Conservation (phyloP, 2,329 filamentous ascomycete genomes). For the Shiraia sp. region DNA sequence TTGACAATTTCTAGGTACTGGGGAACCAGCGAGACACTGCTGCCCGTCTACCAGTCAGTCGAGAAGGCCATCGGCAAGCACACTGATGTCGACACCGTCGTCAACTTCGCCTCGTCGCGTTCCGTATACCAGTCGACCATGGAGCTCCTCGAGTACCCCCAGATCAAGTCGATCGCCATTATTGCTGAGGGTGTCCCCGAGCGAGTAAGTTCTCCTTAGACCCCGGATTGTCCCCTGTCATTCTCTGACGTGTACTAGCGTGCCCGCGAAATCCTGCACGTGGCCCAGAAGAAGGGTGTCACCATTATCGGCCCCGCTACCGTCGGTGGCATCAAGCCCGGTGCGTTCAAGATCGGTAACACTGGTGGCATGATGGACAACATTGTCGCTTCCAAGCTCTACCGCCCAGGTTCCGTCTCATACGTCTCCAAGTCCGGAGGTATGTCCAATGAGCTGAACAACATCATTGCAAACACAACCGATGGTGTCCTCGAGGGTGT, state of each 20-base stretch:
- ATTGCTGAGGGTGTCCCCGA: constrained; percentile 99
- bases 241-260: constrained; percentile 59
- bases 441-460: constrained; percentile 99
- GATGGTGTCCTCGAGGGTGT: constrained; percentile 99
- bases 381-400: constrained; percentile 99
- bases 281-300: constrained; percentile 97
- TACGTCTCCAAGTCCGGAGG: constrained; percentile 99
- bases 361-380: constrained; percentile 99
- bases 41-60: constrained; percentile 96
- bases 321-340: constrained; percentile 98
- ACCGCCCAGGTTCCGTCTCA: constrained; percentile 97
- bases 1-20: constrained; percentile 87
- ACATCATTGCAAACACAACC: constrained; percentile 95
- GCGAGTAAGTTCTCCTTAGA: constrained; percentile 70
- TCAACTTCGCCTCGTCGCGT: constrained; percentile 99
- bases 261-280: constrained; percentile 95
- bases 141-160: constrained; percentile 95
- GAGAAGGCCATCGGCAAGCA: constrained; percentile 95
- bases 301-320: constrained; percentile 99
- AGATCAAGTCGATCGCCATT: constrained; percentile 98
- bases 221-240: neutral
- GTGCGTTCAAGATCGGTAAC: constrained; percentile 99
- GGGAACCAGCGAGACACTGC: constrained; percentile 98
- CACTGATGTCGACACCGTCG: constrained; percentile 92
- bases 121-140: constrained; percentile 98